phyloP scores from a whole-genome alignment of 2,329 filamentous ascomycete genomes.

The Fusarium haematococcum region DNA sequence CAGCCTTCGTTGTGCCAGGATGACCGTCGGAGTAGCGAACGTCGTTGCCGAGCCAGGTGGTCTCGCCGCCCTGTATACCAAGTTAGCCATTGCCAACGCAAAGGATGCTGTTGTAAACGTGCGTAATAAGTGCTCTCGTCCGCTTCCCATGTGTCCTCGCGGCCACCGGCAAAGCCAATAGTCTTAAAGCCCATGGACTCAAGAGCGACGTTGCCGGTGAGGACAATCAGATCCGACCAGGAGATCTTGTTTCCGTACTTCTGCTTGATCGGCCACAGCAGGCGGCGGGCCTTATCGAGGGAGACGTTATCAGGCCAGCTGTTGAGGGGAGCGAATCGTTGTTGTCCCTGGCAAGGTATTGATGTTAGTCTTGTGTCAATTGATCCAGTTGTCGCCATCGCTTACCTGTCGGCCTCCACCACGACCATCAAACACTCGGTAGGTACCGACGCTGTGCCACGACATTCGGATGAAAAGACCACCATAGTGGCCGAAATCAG shows the following conservation, averaged over 20 bases:
- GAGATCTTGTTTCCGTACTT: slow-evolving; percentile 88
- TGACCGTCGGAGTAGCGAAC: slow-evolving; percentile 70
- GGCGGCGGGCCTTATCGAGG: slow-evolving; percentile 83
- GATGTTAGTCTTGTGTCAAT: background rate
- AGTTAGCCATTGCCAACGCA: background rate
- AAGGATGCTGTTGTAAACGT: background rate
- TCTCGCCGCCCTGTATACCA: slow-evolving; percentile 68
- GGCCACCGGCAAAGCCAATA: slow-evolving; percentile 79
- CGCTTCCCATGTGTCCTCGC: slow-evolving; percentile 78
- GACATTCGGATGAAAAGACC: slow-evolving; percentile 85
- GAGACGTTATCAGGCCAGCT: slow-evolving; percentile 83
- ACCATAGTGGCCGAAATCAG: slow-evolving; percentile 85
- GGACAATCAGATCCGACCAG: slow-evolving; percentile 78
- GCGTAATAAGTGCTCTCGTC: slow-evolving; percentile 80
- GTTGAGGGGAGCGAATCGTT: slow-evolving; percentile 86
- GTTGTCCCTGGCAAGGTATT: slow-evolving; percentile 66
- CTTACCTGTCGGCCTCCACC: slow-evolving; percentile 74
- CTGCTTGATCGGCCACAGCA: slow-evolving; percentile 84
- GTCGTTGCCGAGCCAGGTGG: slow-evolving; percentile 76
- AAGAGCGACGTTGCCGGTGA: slow-evolving; percentile 80
- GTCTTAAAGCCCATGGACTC: slow-evolving; percentile 82
- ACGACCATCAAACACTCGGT: slow-evolving; percentile 80
- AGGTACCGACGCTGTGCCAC: slow-evolving; percentile 84
- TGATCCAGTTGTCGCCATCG: background rate
- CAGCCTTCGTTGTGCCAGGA: slow-evolving; percentile 26